Conservation (phyloP, 2,329 filamentous ascomycete species). For the Stemphylium vesicarium region DNA sequence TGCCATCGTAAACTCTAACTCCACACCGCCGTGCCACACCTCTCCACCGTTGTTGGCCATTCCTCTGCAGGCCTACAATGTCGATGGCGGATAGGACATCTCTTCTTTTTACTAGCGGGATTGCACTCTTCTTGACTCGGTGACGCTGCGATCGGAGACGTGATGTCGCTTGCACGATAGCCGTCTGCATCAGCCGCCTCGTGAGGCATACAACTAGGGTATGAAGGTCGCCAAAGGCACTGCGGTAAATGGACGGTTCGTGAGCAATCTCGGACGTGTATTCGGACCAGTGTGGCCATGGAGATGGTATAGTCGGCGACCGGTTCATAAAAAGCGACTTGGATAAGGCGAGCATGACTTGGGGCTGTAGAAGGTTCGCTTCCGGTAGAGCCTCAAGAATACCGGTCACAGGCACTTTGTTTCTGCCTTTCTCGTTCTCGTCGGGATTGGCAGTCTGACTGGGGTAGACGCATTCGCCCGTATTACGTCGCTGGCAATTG, state of each 20-base stretch:
- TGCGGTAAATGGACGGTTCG: conserved; percentile 73
- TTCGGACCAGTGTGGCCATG: conserved; percentile 43
- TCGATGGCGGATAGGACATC: conserved; percentile 64
- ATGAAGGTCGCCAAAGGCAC: conserved; percentile 78
- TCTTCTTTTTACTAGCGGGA: conserved; percentile 49
- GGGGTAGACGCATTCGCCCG: conserved; percentile 14
- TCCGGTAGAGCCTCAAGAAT: conserved; percentile 43
- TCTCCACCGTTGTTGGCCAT: conserved; percentile 59
- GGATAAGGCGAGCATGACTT: conserved; percentile 41
- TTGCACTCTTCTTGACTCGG: conserved; percentile 34
- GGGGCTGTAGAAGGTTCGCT: conserved; percentile 38
- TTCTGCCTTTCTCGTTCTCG: background rate
- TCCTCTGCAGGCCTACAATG: conserved; percentile 58
- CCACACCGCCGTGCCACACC: conserved; percentile 59
- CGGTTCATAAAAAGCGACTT: conserved; percentile 47
- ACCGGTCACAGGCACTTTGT: background rate
- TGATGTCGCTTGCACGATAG: conserved; percentile 73
- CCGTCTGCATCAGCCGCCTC: conserved; percentile 71
- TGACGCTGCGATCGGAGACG: conserved; percentile 62
- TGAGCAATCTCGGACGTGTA: conserved; percentile 29
- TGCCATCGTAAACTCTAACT: conserved; percentile 54
- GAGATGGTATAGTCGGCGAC: conserved; percentile 32
- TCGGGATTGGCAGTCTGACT: conserved; percentile 3
- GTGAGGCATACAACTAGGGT: conserved; percentile 71
- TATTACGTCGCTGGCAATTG: conserved; percentile 14